Evolutionary conservation across 768 basidiomycete genomes (phyloP).

Genomic region (Tephrocybe sp.): DNA sequence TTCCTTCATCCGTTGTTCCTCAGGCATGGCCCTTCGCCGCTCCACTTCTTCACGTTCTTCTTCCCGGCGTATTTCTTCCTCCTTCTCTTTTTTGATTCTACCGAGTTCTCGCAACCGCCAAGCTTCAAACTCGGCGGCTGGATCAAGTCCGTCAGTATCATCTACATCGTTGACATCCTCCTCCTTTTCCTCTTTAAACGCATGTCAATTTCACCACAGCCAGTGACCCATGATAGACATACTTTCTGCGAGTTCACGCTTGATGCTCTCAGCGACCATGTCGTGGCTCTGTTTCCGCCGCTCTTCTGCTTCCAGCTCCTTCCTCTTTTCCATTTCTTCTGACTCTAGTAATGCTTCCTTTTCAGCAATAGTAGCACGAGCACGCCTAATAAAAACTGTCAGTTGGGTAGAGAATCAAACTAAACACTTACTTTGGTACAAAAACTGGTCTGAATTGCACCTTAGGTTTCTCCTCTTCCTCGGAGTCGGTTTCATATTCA

Average conservation of each 20-base stretch:
- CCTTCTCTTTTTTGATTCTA: conserved; percentile 93
- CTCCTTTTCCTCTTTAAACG: conserved; percentile 79
- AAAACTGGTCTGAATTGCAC: conserved; percentile 89
- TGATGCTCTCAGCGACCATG: conserved; percentile 92
- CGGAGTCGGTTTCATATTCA: conserved; percentile 79
- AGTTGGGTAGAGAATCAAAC: conserved; percentile 4
- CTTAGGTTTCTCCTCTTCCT: conserved; percentile 75
- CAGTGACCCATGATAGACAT: conserved; percentile 24
- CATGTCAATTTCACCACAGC: conserved; percentile 3
- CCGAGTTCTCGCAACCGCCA: conserved; percentile 93
- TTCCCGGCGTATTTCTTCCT: conserved; percentile 77
- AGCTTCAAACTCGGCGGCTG: conserved; percentile 87
- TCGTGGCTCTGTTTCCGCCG: conserved; percentile 86
- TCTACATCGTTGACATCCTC: conserved; percentile 84
- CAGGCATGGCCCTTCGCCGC: conserved; percentile 85
- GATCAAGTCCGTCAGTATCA: conserved; percentile 92
- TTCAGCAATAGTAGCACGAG: conserved; percentile 69
- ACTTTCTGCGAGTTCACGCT: conserved; percentile 91
- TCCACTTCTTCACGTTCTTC: conserved; percentile 90
- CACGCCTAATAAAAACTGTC: conserved; percentile 50
- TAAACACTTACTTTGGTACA: conserved; percentile 76
- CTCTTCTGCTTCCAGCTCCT: conserved; percentile 76
- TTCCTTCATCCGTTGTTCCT: conserved; percentile 88
- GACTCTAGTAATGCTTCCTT: conserved; percentile 68
- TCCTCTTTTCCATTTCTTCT: conserved; percentile 68